Percentiles rank a stretch among this genome's conserved stretches.
Evolutionary conservation across 75 land plant species (phyloP).

Genomic region (Pinus taeda): DNA sequence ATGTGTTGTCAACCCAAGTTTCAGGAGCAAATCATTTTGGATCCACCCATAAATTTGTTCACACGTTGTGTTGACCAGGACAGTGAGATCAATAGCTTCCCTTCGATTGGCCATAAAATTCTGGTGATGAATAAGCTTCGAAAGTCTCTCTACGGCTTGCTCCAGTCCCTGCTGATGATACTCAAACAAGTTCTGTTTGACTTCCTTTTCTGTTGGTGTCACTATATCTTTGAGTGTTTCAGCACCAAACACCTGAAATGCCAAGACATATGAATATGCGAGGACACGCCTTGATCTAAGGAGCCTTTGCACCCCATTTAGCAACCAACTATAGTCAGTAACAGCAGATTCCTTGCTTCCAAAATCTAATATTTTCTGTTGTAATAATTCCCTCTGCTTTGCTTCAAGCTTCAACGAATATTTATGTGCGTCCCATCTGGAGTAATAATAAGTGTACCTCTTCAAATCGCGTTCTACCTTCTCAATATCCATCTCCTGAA

Average conservation of each 20-base stretch:
- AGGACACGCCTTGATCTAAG: constrained; percentile 77
- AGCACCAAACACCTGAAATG: constrained; percentile 65
- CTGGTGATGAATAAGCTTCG: background rate
- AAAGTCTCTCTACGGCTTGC: constrained; percentile 29
- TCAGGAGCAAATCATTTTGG: no score
- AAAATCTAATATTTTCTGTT: constrained; percentile 47
- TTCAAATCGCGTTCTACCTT: constrained; percentile 65
- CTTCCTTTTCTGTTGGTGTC: constrained; percentile 19
- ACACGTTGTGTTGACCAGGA: no score
- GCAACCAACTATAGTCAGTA: constrained; percentile 89
- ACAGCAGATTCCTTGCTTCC: constrained; percentile 56
- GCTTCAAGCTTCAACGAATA: constrained; percentile 85
- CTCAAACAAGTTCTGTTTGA: constrained; percentile 37
- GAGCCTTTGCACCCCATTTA: constrained; percentile 61
- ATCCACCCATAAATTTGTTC: no score
- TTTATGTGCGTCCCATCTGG: constrained; percentile 80
- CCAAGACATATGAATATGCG: constrained; percentile 85
- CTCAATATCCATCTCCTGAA: constrained; percentile 49
- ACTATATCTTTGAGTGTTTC: background rate
- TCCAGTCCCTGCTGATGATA: constrained; percentile 46
- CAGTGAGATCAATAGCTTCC: no score
- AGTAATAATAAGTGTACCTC: constrained; percentile 85
- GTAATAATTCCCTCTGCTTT: constrained; percentile 54
- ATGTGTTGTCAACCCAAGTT: no score
- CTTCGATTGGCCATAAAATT: no score